Base-by-base conservation (phyloP, 495 filamentous ascomycete species). In the Podospora conica region DNA sequence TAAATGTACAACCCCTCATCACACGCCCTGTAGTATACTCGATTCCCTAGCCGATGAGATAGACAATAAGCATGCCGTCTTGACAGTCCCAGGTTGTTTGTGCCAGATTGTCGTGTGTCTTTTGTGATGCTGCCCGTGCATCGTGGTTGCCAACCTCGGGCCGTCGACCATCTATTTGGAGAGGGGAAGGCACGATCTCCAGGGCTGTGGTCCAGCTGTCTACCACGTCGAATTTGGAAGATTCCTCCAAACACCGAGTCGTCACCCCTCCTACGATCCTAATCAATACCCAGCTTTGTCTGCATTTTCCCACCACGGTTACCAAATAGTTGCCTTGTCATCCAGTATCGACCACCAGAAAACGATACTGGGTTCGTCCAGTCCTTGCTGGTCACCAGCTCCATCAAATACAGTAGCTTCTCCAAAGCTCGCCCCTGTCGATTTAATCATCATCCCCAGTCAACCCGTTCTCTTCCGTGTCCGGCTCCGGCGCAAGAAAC, bases 1-100 rank as follows among this genome's bases (percentile, higher is more conserved):
- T 91, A 88, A 79, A 81, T 73, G 66, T 73, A 75, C 40, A 66
- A 74, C 55, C 59, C 61, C 55, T 58, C 58, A 55, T 53, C 53
- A 69, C 48, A 63, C 66, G 56, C 61, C 63, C 29, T 76, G 71
- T 74, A 73, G 70, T 67, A 73, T 75, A 76, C 67, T 64, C 64
- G 71, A 71, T 76, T 76, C 69, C 72, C 69, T 69, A 74, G 69
- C 66, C 65, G 60, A 71, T 71, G 67, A 73, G 68, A 74, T 60
- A 70, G 63, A 62, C 66, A 31, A 65, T 53, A 31, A 67, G 64
- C 68, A 61, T 58, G 28, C 62, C 58, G 67, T 68, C 71, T 68
- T 70, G 65, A 64, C 31, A 54, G 64, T 31, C 21, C 12, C 4
- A 27, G n/a, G 0, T 9, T 31, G 22, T 24, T 31, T 23, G 15